Evolutionary conservation across 2,329 filamentous ascomycete genomes (phyloP).

Genomic region (Fusarium sp.): DNA sequence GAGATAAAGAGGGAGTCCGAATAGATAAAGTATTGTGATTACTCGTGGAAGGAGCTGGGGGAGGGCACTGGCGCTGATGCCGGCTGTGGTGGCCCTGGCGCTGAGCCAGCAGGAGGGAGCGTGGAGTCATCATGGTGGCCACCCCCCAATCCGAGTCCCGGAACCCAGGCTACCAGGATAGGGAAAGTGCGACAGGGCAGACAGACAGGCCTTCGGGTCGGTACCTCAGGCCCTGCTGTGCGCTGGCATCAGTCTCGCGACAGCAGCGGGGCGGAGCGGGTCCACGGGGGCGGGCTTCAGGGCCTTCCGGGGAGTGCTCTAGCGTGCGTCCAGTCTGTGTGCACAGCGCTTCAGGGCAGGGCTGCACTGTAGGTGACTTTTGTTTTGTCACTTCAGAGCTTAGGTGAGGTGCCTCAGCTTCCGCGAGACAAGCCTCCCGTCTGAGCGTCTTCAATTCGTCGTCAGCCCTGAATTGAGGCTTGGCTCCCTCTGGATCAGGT

Average conservation of each 20-base stretch:
- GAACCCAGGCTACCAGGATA: slow-evolving; percentile 28
- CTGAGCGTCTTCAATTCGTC: slow-evolving; percentile 6
- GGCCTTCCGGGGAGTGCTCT: slow-evolving; percentile 24
- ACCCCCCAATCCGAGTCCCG: slow-evolving; percentile 38
- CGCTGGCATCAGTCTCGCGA: slow-evolving; percentile 46
- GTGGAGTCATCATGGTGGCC: slow-evolving; percentile 50
- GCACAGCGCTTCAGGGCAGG: slow-evolving; percentile 30
- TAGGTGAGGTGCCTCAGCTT: slow-evolving; percentile 9
- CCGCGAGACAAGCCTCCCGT: slow-evolving; percentile 15
- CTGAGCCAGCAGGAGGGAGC: slow-evolving; percentile 48
- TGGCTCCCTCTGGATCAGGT: slow-evolving; percentile 9
- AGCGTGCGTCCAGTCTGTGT: slow-evolving; percentile 14
- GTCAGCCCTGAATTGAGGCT: slow-evolving; percentile 22
- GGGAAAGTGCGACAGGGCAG: slow-evolving; percentile 42
- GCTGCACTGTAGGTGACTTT: slow-evolving; percentile 17
- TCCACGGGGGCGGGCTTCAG: slow-evolving; percentile 19
- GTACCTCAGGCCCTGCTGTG: slow-evolving; percentile 24
- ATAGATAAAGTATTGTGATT: slow-evolving; percentile 44
- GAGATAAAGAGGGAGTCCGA: slow-evolving; percentile 42
- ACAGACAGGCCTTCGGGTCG: slow-evolving; percentile 10
- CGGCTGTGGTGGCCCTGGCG: slow-evolving; percentile 40
- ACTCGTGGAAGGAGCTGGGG: slow-evolving; percentile 36
- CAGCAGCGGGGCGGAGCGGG: slow-evolving; percentile 40
- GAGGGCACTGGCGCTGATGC: slow-evolving; percentile 36
- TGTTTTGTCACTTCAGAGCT: slow-evolving; percentile 8